These are phyloP conservation scores for Pleurostoma richardsiae DNA, from an alignment of 2,329 filamentous ascomycete genomes.

Conservation along the genomic window DNA sequence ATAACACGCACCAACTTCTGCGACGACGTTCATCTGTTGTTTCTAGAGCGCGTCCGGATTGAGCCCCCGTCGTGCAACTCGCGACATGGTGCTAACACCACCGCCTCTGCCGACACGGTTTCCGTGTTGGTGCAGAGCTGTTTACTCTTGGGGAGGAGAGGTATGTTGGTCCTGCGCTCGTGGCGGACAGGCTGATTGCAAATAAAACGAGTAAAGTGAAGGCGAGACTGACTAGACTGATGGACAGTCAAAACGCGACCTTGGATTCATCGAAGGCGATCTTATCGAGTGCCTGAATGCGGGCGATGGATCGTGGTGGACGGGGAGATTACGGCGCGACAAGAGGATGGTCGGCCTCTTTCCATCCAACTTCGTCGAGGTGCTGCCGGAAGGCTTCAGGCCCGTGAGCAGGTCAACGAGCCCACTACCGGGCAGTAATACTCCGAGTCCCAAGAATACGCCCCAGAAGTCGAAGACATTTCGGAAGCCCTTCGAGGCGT, in stretches of 20 bases:
- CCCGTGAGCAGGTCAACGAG: constrained; percentile 62
- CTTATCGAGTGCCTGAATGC: constrained; percentile 97
- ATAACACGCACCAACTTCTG: too few species aligned
- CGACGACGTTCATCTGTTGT: too few species aligned
- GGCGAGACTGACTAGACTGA: not conserved
- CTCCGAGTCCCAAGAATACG: constrained; percentile 48
- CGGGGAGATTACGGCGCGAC: constrained; percentile 83
- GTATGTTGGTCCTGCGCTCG: constrained; percentile 29
- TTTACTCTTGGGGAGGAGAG: constrained; percentile 93
- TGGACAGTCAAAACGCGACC: constrained; percentile 74
- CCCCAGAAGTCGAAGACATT: constrained; percentile 59
- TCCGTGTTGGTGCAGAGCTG: constrained; percentile 85
- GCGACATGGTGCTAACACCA: constrained; percentile 48
- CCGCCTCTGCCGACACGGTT: constrained; percentile 69
- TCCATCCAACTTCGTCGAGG: constrained; percentile 94
- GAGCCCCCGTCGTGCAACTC: not conserved
- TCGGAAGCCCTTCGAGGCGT: constrained; percentile 63
- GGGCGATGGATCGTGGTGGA: constrained; percentile 98
- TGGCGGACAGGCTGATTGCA: not conserved
- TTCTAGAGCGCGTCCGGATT: too few species aligned
- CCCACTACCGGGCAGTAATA: constrained; percentile 51
- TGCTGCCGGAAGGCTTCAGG: constrained; percentile 79
- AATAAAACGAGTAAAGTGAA: too few species aligned
- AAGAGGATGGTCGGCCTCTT: constrained; percentile 88
- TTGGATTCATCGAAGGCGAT: constrained; percentile 96